These are phyloP conservation scores for Arthrobotrys musiformis DNA, from an alignment of 2,329 filamentous ascomycete species.

Conservation along the genomic window DNA sequence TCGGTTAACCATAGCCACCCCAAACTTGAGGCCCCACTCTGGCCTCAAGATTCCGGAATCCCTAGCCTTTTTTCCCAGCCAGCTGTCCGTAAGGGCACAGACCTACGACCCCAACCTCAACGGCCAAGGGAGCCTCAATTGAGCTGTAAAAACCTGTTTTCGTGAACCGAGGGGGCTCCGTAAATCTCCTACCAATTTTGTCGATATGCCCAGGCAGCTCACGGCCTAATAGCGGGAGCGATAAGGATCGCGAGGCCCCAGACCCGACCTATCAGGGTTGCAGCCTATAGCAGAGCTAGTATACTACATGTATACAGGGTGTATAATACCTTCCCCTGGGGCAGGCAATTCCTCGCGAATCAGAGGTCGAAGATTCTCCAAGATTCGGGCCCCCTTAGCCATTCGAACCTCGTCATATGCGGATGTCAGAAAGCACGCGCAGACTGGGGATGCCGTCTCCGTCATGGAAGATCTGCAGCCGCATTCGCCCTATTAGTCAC, in stretches of 20 bases:
- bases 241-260: constrained; percentile 29
- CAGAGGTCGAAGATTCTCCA: constrained; percentile 1
- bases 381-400: neutral
- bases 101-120: constrained; percentile 39
- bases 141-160: constrained; percentile 50
- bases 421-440: neutral
- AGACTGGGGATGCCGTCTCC: constrained; percentile 34
- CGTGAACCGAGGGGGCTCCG: neutral
- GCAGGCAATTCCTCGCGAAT: constrained; percentile 23
- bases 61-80: constrained; percentile 20
- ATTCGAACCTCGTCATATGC: neutral
- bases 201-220: constrained; percentile 25
- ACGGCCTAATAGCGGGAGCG: constrained; percentile 45
- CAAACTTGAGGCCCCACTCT: constrained; percentile 4
- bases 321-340: constrained; percentile 13
- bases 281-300: constrained; percentile 14
- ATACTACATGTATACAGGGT: too few relatives aligned
- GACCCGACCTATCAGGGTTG: constrained; percentile 38
- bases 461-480: constrained; percentile 38
- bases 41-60: neutral
- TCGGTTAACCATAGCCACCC: neutral
- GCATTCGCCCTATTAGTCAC: constrained; percentile 33
- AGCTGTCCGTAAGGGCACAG: constrained; percentile 41
- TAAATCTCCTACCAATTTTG: constrained; percentile 42
- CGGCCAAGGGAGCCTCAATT: constrained; percentile 23